Conservation (phyloP, 768 basidiomycete species). For the Suillus subaureus region DNA sequence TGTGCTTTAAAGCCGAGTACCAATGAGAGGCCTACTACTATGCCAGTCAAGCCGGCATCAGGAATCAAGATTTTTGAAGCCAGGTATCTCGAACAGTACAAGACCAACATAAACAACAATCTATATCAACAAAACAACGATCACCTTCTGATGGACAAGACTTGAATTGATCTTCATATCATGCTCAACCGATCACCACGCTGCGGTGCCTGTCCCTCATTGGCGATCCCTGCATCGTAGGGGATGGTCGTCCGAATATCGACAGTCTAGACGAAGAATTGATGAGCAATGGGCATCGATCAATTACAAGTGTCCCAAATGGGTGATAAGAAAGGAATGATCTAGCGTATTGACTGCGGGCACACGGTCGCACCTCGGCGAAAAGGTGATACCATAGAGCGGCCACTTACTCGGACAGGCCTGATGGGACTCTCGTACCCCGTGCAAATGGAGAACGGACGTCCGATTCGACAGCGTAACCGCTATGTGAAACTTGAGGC, state of each 20-base stretch:
- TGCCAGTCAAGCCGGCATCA: neutral
- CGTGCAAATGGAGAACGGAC: conserved; percentile 32
- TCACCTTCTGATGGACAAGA: neutral
- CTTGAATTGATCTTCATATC: neutral
- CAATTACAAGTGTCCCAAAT: neutral
- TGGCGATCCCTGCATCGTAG: conserved; percentile 12
- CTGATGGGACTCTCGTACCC: conserved; percentile 26
- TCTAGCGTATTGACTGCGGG: neutral
- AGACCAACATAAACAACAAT: neutral
- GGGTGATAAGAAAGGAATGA: neutral
- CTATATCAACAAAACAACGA: neutral
- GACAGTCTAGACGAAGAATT: conserved; percentile 4
- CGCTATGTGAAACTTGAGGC: conserved; percentile 17
- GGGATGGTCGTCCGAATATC: conserved; percentile 29
- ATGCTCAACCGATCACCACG: neutral
- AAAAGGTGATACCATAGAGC: neutral
- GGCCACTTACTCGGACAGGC: conserved; percentile 23
- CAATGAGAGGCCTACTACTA: neutral
- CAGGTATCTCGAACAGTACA: neutral
- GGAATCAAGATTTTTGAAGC: neutral
- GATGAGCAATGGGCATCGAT: neutral
- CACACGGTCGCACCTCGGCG: neutral
- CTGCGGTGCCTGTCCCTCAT: neutral
- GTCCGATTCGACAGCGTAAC: conserved; percentile 19
- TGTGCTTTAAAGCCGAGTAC: neutral